Evolutionary conservation across 768 basidiomycete species (phyloP).

Genomic region (Fomitopsis pulvina): DNA sequence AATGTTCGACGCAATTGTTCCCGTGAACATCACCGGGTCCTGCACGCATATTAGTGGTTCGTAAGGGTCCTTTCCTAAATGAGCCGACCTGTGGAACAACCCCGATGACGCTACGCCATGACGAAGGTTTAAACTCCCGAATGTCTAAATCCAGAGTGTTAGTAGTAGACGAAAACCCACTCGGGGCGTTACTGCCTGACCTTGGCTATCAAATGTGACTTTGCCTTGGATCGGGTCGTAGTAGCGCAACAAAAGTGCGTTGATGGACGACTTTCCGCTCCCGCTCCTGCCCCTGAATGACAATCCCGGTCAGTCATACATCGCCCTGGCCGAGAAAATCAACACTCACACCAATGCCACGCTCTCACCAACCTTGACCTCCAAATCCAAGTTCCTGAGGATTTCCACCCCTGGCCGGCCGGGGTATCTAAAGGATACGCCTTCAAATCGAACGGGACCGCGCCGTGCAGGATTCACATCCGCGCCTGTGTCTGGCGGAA

Average conservation of each 20-base stretch:
- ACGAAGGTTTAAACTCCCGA: conserved; percentile 73
- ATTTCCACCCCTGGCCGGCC: conserved; percentile 77
- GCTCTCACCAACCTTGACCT: conserved; percentile 78
- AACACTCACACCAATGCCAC: conserved; percentile 84
- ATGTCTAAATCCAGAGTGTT: conserved; percentile 50
- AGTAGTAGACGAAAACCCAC: not conserved
- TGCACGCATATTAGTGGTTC: conserved; percentile 8
- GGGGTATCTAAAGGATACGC: conserved; percentile 86
- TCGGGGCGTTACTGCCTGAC: conserved; percentile 30
- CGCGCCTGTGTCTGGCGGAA: conserved; percentile 58
- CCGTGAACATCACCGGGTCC: conserved; percentile 86
- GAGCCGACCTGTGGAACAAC: conserved; percentile 75
- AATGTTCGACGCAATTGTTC: conserved; percentile 93
- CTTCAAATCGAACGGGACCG: conserved; percentile 74
- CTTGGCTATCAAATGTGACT: conserved; percentile 82
- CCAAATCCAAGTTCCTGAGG: conserved; percentile 75
- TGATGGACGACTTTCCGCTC: conserved; percentile 89
- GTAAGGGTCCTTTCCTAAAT: not conserved
- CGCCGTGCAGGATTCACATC: conserved; percentile 48
- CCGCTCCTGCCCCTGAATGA: conserved; percentile 77
- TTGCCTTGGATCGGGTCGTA: conserved; percentile 84
- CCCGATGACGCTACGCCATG: conserved; percentile 85
- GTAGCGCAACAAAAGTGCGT: conserved; percentile 80
- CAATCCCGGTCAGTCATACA: not conserved
- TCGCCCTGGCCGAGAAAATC: conserved; percentile 1